Percentiles rank a stretch among this genome's conserved stretches.
Conservation (phyloP, 768 basidiomycete species). For the Thelephora ganbajun region DNA sequence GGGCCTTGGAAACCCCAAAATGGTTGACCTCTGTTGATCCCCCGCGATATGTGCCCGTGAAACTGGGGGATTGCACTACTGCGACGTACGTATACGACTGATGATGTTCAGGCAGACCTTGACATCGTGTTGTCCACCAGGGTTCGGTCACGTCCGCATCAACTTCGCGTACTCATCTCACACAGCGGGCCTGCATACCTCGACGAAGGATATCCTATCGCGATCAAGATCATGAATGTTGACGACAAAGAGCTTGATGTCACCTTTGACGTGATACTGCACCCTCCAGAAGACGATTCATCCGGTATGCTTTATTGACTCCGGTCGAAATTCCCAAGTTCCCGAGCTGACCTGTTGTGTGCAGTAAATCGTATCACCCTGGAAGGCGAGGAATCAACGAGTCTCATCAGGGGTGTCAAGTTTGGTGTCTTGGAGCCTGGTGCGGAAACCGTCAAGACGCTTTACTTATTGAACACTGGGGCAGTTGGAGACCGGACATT, state of each 20-base stretch:
- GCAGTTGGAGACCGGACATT: conserved; percentile 57
- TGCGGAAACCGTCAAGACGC: conserved; percentile 39
- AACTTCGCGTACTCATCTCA: conserved; percentile 35
- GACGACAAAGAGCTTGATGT: conserved; percentile 62
- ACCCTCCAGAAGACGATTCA: conserved; percentile 65
- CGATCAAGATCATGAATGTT: conserved; percentile 51
- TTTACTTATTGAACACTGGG: conserved; percentile 49
- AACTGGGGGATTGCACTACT: conserved; percentile 29
- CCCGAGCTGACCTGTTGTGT: neutral
- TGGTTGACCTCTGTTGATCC: conserved; percentile 53
- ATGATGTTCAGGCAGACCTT: conserved; percentile 1
- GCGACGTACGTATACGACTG: conserved; percentile 28
- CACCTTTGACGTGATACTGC: conserved; percentile 60
- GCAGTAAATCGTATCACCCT: conserved; percentile 49
- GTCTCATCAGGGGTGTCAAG: conserved; percentile 58
- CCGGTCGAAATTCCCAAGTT: neutral
- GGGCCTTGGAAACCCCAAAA: conserved; percentile 16
- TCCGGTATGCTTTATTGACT: conserved; percentile 33
- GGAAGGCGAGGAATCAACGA: conserved; percentile 49
- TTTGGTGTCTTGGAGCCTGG: conserved; percentile 55
- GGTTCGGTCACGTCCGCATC: conserved; percentile 49
- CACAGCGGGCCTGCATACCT: conserved; percentile 64
- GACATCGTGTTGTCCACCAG: conserved; percentile 19
- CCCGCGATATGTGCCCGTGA: conserved; percentile 36
- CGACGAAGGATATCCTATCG: conserved; percentile 69